Percentiles rank a stretch among this genome's conserved stretches.
phyloP scores from a whole-genome alignment of 1,139 yeast genomes.

The Debaryomyces fabryi region DNA sequence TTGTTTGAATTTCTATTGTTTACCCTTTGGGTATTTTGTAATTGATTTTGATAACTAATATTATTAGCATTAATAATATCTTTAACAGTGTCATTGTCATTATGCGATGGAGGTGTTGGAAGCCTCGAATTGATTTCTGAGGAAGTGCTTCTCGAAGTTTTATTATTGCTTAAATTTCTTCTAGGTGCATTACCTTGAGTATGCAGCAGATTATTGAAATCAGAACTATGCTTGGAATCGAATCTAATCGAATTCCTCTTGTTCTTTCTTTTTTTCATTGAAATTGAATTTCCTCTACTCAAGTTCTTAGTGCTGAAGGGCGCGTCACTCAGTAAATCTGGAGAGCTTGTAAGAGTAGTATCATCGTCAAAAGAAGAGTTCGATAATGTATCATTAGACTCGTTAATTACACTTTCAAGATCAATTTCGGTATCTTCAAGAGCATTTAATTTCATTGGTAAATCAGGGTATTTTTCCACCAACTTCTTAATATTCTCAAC shows the following conservation, averaged over 20 bases:
- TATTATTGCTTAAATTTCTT: conserved; percentile 13
- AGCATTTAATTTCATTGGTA: conserved; percentile 30
- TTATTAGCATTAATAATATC: conserved; percentile 10
- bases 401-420: conserved; percentile 37
- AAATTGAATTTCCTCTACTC: conserved; percentile 30
- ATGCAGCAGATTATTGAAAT: conserved; percentile 20
- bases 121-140: conserved; percentile 23
- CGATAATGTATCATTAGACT: conserved; percentile 38
- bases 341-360: conserved; percentile 32
- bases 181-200: conserved; percentile 26
- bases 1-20: conserved; percentile 21
- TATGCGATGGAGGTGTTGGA: conserved; percentile 31
- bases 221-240: conserved; percentile 27
- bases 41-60: conserved; percentile 12
- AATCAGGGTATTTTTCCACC: conserved; percentile 41
- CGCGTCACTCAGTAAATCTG: conserved; percentile 22
- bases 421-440: conserved; percentile 36
- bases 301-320: conserved; percentile 16
- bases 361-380: conserved; percentile 42
- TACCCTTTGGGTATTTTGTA: conserved; percentile 18
- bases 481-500: conserved; percentile 32
- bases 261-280: conserved; percentile 32
- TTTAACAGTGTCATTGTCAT: conserved; percentile 11
- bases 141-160: conserved; percentile 17
- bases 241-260: conserved; percentile 36